A percentile compares a stretch with the other conserved stretches of the same genome.
Evolutionary conservation across 164 flowering plant species (phyloP).

Genomic region (Warburgia ugandensis): DNA sequence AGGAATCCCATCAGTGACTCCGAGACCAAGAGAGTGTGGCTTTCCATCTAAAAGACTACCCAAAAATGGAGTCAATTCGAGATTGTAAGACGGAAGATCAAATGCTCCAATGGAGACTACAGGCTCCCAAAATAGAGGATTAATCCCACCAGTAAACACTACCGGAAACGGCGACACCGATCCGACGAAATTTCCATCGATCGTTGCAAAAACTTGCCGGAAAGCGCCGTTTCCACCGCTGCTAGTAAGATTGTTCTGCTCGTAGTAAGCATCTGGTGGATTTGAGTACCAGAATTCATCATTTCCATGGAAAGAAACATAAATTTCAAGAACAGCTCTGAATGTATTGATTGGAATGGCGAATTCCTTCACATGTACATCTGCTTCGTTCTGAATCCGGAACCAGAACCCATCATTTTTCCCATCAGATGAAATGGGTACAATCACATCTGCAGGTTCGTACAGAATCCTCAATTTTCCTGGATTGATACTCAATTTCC

Average conservation of each 20-base stretch:
- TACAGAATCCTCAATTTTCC: neutral
- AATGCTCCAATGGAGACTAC: constrained; percentile 78
- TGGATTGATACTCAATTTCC: neutral
- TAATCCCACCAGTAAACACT: constrained; percentile 77
- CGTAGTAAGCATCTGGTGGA: constrained; percentile 60
- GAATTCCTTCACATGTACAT: constrained; percentile 27
- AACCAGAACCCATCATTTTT: constrained; percentile 66
- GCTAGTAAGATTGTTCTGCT: constrained; percentile 40
- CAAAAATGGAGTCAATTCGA: constrained; percentile 70
- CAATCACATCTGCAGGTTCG: constrained; percentile 60
- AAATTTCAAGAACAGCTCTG: constrained; percentile 52
- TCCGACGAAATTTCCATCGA: constrained; percentile 57
- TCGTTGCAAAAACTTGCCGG: constrained; percentile 51
- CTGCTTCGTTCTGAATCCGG: constrained; percentile 32
- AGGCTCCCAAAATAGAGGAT: constrained; percentile 93
- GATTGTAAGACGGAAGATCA: constrained; percentile 62
- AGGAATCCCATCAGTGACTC: constrained; percentile 41
- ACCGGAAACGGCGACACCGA: constrained; percentile 71
- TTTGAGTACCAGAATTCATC: constrained; percentile 97
- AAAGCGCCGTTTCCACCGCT: constrained; percentile 62
- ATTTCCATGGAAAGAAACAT: constrained; percentile 66
- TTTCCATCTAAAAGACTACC: constrained; percentile 53
- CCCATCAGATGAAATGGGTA: constrained; percentile 46
- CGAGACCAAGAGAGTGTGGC: constrained; percentile 41
- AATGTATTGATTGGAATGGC: constrained; percentile 45